These are phyloP conservation scores for Zygnema circumcarinatum DNA, from an alignment of 139 green algal genomes.

Conservation along the genomic window DNA sequence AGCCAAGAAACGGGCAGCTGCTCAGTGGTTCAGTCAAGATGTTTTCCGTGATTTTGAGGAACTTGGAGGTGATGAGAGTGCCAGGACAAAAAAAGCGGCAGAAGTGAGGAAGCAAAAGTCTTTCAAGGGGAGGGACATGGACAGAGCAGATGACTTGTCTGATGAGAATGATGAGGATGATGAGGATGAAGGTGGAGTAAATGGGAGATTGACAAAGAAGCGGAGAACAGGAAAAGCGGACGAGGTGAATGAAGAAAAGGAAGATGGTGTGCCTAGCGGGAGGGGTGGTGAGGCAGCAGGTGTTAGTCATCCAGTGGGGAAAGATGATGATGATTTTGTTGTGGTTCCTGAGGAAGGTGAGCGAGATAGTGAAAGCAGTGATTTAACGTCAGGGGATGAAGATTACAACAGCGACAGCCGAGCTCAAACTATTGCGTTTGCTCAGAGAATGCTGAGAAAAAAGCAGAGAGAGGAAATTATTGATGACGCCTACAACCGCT, in stretches of 20 bases:
- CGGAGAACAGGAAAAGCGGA: neutral
- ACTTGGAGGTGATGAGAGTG: neutral
- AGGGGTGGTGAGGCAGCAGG: neutral
- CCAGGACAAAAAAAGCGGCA: constrained; percentile 1
- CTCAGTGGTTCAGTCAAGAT: constrained; percentile 66
- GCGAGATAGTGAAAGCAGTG: constrained; percentile 18
- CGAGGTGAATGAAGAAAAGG: constrained; percentile 18
- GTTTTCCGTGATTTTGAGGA: constrained; percentile 56
- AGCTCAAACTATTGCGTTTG: constrained; percentile 53
- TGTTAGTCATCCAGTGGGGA: neutral
- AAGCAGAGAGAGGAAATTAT: constrained; percentile 83
- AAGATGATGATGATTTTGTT: constrained; percentile 63
- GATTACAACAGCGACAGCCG: constrained; percentile 61
- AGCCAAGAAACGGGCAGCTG: constrained; percentile 25
- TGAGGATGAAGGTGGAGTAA: neutral
- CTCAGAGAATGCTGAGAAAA: constrained; percentile 44
- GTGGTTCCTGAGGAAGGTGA: constrained; percentile 39
- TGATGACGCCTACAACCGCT: constrained; percentile 93
- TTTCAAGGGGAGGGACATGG: neutral
- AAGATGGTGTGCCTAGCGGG: neutral
- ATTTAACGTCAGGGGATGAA: neutral
- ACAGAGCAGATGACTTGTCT: neutral
- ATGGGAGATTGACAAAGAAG: constrained; percentile 11
- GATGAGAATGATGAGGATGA: neutral
- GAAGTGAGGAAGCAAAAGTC: constrained; percentile 8